Base-by-base conservation (phyloP, 306 rosid species). In the Carpinus viminea region DNA sequence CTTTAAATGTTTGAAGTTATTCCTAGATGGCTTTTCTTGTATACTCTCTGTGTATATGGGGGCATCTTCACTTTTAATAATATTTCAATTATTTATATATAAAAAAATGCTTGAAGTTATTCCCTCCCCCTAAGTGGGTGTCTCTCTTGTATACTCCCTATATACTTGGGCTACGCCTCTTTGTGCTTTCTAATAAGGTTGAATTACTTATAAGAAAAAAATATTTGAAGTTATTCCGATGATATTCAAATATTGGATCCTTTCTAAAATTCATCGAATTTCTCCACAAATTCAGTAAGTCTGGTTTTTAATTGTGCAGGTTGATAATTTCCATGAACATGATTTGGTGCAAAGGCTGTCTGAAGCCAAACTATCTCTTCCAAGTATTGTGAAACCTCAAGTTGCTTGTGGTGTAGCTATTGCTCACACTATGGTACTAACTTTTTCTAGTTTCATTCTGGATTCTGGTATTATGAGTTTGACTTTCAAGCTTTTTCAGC, bases 361-460 rank as follows among this genome's bases (percentile, higher is more conserved):
- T 26, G 83, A 83, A 78, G 93, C 97, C 74, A 86, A 82, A 70
- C 66, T 95, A 83, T 75, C 88, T 81, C 89, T 91, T 81, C 98
- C 98, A 8, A 82, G 92, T 68, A 92, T 95, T 48, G 92, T 91
- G 83, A 95, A 95, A 87, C 97, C 98, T n/a, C 88, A 91, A 84
- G 93, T 91, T 88, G 97, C 98, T 75, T 92, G 98, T 79, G 98
- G 98, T 61, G 90, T 91, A 55, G 82, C 92, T 64, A 86, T 87
- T 79, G 93, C 98, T 55, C 98, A 95, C 79, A 89, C 82, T 78
- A 95, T 92, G 98, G 91, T 88, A 88, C 74, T 57, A 6, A 38
- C 7, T 5, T 51, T 55, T 3, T 79, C 57, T 64, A 45, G 65
- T 78, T 72, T 34, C 12, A 81, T 70, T 70, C 64, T 50, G 47